Conservation (phyloP, 2,329 filamentous ascomycete species). For the Hymenoscyphus salicellus region DNA sequence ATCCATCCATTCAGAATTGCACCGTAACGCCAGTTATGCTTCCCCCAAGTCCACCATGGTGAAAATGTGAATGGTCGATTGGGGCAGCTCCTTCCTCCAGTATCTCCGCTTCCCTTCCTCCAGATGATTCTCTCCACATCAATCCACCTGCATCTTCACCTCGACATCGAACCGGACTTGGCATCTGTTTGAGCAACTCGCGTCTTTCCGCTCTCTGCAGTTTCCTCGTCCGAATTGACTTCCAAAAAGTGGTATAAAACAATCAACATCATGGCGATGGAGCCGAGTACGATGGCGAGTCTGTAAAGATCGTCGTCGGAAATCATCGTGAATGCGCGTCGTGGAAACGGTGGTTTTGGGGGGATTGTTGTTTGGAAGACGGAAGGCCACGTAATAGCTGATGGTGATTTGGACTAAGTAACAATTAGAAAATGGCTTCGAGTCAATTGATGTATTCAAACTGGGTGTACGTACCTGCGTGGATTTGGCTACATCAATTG, state of each 20-base stretch:
- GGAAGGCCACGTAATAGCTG: conserved; percentile 14
- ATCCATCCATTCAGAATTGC: background rate
- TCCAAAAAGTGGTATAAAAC: conserved; percentile 96
- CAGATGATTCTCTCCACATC: background rate
- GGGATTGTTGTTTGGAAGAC: background rate
- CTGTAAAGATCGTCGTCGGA: conserved; percentile 88
- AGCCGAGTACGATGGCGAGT: conserved; percentile 90
- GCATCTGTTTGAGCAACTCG: conserved; percentile 18
- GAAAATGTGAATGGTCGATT: background rate
- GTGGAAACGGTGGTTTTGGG: conserved; percentile 1
- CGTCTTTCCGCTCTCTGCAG: conserved; percentile 22
- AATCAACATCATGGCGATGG: conserved; percentile 84
- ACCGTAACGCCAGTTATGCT: conserved; percentile 1
- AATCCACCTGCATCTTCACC: conserved; percentile 14
- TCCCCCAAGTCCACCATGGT: conserved; percentile 14
- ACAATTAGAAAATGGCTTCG: background rate
- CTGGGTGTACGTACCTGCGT: background rate
- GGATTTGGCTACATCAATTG: conserved; percentile 2
- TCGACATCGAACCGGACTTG: conserved; percentile 21
- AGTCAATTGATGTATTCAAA: background rate
- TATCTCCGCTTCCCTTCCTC: background rate
- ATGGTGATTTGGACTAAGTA: background rate
- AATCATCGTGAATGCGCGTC: conserved; percentile 69
- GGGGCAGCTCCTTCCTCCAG: background rate
- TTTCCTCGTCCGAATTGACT: conserved; percentile 71